Evolutionary conservation across 495 filamentous ascomycete species (phyloP).

Genomic region (Lentithecium fluviatile): DNA sequence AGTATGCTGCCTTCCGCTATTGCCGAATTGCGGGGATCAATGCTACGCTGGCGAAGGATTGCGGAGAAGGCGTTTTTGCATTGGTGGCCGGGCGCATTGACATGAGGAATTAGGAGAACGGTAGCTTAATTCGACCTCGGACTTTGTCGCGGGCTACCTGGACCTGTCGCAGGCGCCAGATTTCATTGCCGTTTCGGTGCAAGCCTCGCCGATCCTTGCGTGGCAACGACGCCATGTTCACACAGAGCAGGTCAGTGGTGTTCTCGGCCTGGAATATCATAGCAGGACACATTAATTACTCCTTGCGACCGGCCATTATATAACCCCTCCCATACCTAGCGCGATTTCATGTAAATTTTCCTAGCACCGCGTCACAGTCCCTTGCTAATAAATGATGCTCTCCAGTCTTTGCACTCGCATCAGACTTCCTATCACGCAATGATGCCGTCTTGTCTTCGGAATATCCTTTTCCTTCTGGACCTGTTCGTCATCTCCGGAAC

Average conservation of each 20-base stretch:
- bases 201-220: constrained; percentile 32
- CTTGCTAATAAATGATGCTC: constrained; percentile 33
- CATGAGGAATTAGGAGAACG: constrained; percentile 16
- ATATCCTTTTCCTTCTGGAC: constrained; percentile 61
- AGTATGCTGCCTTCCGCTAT: neutral
- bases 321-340: constrained; percentile 30
- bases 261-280: constrained; percentile 30
- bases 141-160: constrained; percentile 14
- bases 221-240: constrained; percentile 23
- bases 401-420: constrained; percentile 27
- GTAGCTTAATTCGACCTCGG: constrained; percentile 36
- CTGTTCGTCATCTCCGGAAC: constrained; percentile 42
- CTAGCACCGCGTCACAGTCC: constrained; percentile 22
- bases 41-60: constrained; percentile 24
- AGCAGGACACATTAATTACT: constrained; percentile 31
- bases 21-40: constrained; percentile 32
- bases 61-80: constrained; percentile 29
- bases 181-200: constrained; percentile 16
- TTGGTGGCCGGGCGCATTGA: constrained; percentile 20
- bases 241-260: constrained; percentile 21
- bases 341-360: constrained; percentile 33
- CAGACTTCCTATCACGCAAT: constrained; percentile 34
- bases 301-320: constrained; percentile 32
- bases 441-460: constrained; percentile 32
- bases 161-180: constrained; percentile 4